Percentiles rank a stretch among this genome's conserved stretches.
Conservation (phyloP, 1,284 basidiomycete species). For the Irpex rosettiformis region DNA sequence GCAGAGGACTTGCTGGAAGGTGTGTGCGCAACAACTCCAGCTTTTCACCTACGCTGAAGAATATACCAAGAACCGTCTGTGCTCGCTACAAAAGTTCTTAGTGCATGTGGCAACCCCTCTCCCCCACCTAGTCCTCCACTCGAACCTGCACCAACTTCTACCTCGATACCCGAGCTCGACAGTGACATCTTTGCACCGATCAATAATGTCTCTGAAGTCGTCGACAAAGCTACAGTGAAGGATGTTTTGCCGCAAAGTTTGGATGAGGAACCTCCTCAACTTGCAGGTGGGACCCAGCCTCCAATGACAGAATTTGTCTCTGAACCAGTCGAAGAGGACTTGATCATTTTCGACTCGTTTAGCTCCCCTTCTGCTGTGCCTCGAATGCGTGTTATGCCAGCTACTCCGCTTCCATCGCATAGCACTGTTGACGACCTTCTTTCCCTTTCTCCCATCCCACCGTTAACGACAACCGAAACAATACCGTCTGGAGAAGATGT, state of each 20-base stretch:
- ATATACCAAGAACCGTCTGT: constrained; percentile 55
- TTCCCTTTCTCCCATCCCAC: constrained; percentile 31
- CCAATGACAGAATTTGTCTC: background rate
- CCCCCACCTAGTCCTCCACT: constrained; percentile 50
- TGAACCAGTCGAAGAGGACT: constrained; percentile 23
- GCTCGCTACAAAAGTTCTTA: constrained; percentile 58
- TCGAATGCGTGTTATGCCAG: constrained; percentile 3
- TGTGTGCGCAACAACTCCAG: constrained; percentile 10
- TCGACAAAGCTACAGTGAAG: background rate
- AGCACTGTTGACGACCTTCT: constrained; percentile 39
- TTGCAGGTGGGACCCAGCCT: constrained; percentile 4
- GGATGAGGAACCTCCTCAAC: constrained; percentile 1
- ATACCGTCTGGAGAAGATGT: background rate
- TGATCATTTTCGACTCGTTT: constrained; percentile 42
- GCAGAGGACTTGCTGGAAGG: constrained; percentile 28
- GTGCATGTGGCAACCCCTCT: constrained; percentile 71
- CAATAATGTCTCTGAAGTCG: background rate
- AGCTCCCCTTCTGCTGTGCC: constrained; percentile 15
- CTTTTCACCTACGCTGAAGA: background rate
- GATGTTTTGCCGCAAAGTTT: background rate
- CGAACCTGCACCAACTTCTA: background rate
- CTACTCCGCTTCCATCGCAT: constrained; percentile 10
- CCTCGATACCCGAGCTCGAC: background rate
- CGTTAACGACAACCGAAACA: background rate
- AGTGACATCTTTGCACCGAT: background rate